phyloP scores from a whole-genome alignment of 805 yeast species.

The Schizosaccharomyces octosporus region DNA sequence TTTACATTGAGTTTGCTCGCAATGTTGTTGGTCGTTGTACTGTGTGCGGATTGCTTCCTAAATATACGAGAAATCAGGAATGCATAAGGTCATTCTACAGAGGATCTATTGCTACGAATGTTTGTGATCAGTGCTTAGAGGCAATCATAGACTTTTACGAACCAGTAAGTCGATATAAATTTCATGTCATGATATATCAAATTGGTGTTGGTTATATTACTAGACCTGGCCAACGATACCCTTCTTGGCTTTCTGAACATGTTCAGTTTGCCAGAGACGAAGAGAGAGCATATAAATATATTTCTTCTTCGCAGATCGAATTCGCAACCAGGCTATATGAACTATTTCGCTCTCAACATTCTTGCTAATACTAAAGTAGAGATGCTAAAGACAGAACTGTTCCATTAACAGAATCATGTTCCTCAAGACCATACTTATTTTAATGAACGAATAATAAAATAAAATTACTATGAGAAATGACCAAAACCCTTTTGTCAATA shows the following conservation, averaged over 20 bases:
- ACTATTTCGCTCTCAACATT: background rate
- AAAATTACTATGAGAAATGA: background rate
- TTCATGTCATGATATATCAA: background rate
- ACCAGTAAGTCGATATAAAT: background rate
- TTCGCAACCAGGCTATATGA: background rate
- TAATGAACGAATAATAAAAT: background rate
- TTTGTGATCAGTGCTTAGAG: background rate
- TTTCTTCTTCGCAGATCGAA: background rate
- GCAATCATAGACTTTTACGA: background rate
- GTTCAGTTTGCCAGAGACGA: background rate
- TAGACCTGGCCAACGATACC: background rate
- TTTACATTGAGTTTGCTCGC: background rate
- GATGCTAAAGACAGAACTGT: too few relatives aligned
- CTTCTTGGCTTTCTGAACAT: background rate
- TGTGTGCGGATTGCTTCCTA: background rate
- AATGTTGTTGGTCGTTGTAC: background rate
- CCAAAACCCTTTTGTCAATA: background rate
- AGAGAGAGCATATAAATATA: background rate
- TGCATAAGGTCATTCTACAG: background rate
- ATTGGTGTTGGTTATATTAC: background rate
- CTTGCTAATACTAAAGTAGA: background rate
- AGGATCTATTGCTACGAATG: background rate
- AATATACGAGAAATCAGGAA: background rate
- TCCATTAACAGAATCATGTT: too few relatives aligned
- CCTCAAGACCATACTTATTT: background rate